Conservation (phyloP, 2,329 filamentous ascomycete genomes). For the Podosphaera leucotricha region DNA sequence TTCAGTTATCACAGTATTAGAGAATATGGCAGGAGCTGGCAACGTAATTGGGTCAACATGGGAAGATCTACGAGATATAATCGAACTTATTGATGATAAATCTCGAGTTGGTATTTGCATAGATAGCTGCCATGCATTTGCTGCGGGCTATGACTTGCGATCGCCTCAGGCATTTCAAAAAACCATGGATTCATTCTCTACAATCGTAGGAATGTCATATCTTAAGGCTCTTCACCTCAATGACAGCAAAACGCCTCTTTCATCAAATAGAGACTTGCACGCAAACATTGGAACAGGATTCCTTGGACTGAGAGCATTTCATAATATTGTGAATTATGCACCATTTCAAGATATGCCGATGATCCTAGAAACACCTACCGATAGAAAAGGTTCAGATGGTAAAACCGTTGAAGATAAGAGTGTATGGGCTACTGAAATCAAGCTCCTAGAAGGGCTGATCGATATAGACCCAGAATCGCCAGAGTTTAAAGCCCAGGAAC, state of each 20-base stretch:
- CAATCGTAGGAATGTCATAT: constrained; percentile 53
- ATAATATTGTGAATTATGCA: constrained; percentile 67
- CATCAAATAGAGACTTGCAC: constrained; percentile 67
- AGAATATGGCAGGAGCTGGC: constrained; percentile 85
- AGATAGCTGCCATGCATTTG: constrained; percentile 92
- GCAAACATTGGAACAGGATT: constrained; percentile 94
- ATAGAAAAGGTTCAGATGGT: constrained; percentile 39
- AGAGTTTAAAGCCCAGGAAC: constrained; percentile 45
- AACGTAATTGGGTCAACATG: constrained; percentile 73
- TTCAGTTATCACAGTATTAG: constrained; percentile 60
- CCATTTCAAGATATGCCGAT: constrained; percentile 61
- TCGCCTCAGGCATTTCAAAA: constrained; percentile 46
- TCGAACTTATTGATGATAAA: constrained; percentile 59
- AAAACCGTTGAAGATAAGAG: constrained; percentile 52
- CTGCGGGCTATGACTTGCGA: constrained; percentile 75
- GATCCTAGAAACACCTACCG: constrained; percentile 90
- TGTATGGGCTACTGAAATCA: constrained; percentile 86
- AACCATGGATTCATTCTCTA: constrained; percentile 56
- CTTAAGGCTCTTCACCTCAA: constrained; percentile 78
- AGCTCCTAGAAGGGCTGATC: constrained; percentile 70
- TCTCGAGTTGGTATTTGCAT: constrained; percentile 75
- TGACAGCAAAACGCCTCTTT: constrained; percentile 78
- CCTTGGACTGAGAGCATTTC: constrained; percentile 71
- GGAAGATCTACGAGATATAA: constrained; percentile 68
- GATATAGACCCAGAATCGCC: constrained; percentile 57